Conservation (phyloP, 495 filamentous ascomycete genomes). For the Parachaetomium inaequale region DNA sequence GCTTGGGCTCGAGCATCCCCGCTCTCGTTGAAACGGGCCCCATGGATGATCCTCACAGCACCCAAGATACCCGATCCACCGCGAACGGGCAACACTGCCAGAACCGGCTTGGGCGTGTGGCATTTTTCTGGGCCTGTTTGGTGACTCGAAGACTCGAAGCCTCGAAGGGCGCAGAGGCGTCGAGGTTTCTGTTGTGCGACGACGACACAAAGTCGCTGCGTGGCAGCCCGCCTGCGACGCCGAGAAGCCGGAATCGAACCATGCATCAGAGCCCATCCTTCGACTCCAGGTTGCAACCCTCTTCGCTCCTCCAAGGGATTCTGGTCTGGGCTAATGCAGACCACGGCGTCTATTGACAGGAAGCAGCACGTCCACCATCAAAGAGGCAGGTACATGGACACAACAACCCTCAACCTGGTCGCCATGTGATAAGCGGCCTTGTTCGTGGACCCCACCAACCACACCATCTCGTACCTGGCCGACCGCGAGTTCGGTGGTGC, state of each 20-base stretch:
- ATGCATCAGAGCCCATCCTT: not conserved
- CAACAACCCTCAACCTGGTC: not conserved
- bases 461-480: not conserved
- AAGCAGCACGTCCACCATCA: not conserved
- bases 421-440: conserved; percentile 8
- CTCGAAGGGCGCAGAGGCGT: not conserved
- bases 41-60: not conserved
- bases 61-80: conserved; percentile 4
- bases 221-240: too few species aligned
- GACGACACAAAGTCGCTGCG: too few species aligned
- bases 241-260: too few species aligned
- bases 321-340: not conserved
- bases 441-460: not conserved
- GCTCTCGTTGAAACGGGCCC: not conserved
- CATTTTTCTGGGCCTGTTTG: not conserved
- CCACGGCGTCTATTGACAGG: not conserved
- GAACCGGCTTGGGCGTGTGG: not conserved
- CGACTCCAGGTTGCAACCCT: too few species aligned
- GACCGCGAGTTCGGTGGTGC: not conserved
- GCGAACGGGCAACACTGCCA: not conserved
- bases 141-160: not conserved
- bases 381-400: conserved; percentile 10
- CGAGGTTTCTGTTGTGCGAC: not conserved
- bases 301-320: too few species aligned
- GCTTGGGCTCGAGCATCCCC: not conserved